phyloP scores from a whole-genome alignment of 2,329 filamentous ascomycete species.

The Colletotrichum orchidophilum region DNA sequence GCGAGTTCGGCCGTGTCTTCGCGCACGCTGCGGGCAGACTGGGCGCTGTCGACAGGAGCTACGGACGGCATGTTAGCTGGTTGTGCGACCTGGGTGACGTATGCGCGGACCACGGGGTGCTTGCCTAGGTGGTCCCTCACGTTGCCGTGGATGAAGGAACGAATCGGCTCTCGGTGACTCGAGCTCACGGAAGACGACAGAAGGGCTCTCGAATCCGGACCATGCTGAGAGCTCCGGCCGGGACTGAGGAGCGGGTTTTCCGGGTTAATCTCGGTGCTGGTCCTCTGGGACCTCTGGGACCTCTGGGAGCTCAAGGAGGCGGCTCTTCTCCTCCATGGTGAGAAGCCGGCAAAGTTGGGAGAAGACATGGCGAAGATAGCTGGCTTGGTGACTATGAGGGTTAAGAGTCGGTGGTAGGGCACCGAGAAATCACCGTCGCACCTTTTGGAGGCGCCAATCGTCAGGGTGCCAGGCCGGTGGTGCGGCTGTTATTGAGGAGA shows the following conservation, averaged over 20 bases:
- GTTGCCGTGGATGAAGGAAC: conserved; percentile 76
- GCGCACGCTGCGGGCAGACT: conserved; percentile 81
- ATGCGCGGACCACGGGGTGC: conserved; percentile 34
- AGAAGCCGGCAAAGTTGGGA: conserved; percentile 53
- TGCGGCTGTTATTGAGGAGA: conserved; percentile 5
- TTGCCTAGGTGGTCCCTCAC: conserved; percentile 68
- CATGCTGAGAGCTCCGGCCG: conserved; percentile 32
- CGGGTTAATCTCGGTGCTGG: conserved; percentile 37
- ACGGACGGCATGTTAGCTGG: neutral
- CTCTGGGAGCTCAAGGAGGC: conserved; percentile 35
- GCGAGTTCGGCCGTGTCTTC: conserved; percentile 90
- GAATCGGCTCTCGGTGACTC: conserved; percentile 70
- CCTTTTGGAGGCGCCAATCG: conserved; percentile 15
- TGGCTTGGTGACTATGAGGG: neutral
- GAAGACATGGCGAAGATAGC: conserved; percentile 52
- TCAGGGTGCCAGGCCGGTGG: conserved; percentile 17
- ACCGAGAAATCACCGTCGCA: conserved; percentile 15
- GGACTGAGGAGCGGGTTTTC: conserved; percentile 35
- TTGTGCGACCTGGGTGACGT: neutral
- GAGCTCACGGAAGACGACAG: conserved; percentile 50
- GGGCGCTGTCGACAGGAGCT: conserved; percentile 71
- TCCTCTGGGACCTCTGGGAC: conserved; percentile 34
- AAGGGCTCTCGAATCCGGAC: conserved; percentile 40
- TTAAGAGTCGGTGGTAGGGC: neutral
- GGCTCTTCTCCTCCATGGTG: conserved; percentile 55